phyloP scores from a whole-genome alignment of 176 grass and related monocot genomes.

The Otatea glauca region DNA sequence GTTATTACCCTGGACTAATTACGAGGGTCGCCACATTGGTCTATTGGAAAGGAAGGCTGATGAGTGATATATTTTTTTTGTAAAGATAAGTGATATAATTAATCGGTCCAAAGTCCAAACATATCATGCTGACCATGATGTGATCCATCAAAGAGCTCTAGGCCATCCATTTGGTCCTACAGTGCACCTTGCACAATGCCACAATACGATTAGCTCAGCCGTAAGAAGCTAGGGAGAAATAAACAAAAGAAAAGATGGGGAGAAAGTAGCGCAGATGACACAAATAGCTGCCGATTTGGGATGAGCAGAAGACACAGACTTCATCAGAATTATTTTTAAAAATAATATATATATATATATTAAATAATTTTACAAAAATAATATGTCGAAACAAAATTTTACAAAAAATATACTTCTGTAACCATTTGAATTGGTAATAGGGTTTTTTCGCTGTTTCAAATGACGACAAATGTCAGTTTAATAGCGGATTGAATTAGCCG shows the following conservation, averaged over 20 bases:
- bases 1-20: no score
- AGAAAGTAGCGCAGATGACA: background rate
- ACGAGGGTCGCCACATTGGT: background rate
- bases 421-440: no score
- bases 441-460: no score
- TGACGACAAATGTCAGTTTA: no score
- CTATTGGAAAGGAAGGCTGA: background rate
- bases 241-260: background rate
- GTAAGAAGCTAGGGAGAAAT: background rate
- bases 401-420: no score
- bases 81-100: background rate
- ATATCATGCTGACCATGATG: conserved; percentile 2
- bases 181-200: background rate
- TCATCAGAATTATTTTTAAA: no score
- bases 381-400: no score
- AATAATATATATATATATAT: no score
- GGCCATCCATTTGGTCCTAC: conserved; percentile 30
- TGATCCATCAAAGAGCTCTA: background rate
- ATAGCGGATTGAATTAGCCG: no score
- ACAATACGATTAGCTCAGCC: conserved; percentile 24
- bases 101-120: background rate
- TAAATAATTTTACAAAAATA: no score
- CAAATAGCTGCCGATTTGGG: background rate
- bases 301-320: background rate
- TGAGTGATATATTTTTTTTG: background rate